Evolutionary conservation across 495 filamentous ascomycete species (phyloP), one percentile per base, ranked within the genome.

Genomic region (Penicillium simplicissimum): DNA sequence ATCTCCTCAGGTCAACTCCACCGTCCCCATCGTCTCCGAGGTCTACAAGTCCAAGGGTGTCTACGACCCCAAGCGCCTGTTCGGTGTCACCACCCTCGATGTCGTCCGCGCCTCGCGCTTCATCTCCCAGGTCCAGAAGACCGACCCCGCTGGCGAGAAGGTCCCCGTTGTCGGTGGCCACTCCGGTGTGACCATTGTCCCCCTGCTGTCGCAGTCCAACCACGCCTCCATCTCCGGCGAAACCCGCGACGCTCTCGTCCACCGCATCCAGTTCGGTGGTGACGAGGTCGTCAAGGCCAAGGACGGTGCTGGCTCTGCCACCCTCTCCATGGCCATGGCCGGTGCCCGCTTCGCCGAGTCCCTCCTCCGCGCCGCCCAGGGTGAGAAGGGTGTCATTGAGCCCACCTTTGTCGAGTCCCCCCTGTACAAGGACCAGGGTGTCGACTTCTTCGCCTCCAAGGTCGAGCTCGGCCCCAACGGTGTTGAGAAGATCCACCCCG

Each of bases 231-330:
- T 98, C 60, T 79, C 85, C 54, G 88, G 92, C 74, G 80, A 90
- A 70, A 78, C 84, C 71, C 86, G 86, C 49, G 87, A 89, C 64
- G 85, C 84, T 49, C 92, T 97, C 61, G 83, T 98, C 74, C 87
- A 93, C 75, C 93, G 95, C 74, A 96, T 98, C 69, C 95, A 98
- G 82, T 98, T 98, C 79, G 95, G 95, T 77, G 95, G 95, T 85
- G 95, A 98, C 77, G 95, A 98, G 87, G 95, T 98, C 64, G 95
- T 98, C 77, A 88, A 97, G 85, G 95, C 95, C 76, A 98, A 98
- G 88, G 93, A 92, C 76, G 95, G 95, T 79, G 93, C 94, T 71
- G 95, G 95, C 66, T 98, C 96, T 61, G 95, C 95, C 74, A 98
- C 95, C 61, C 89, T 98, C 62, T 97, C 92, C 77, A 98, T 98